These are phyloP conservation scores for Cladosporium sphaerospermum DNA, from an alignment of 2,329 filamentous ascomycete species.

Conservation along the genomic window DNA sequence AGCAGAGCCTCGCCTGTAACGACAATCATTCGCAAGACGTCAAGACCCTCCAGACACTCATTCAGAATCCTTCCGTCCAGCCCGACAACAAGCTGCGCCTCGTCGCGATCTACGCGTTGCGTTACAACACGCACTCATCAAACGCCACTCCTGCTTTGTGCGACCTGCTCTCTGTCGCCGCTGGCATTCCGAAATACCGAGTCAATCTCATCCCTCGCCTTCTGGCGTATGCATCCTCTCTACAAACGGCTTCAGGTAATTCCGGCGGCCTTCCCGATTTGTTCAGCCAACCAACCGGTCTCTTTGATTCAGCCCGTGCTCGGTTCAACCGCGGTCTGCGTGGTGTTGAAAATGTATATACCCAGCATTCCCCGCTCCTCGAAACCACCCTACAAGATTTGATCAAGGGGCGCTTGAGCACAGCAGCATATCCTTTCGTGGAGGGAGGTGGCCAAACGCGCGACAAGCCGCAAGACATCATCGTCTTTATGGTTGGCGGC, in stretches of 20 bases:
- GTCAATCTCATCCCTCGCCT: conserved; percentile 78
- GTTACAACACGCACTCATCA: conserved; percentile 80
- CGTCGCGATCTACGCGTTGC: conserved; percentile 88
- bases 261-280: conserved; percentile 78
- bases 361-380: conserved; percentile 85
- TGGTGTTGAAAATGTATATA: conserved; percentile 98
- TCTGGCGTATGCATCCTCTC: conserved; percentile 75
- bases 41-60: conserved; percentile 84
- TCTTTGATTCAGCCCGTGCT: conserved; percentile 81
- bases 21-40: conserved; percentile 88
- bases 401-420: conserved; percentile 81
- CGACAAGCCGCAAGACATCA: conserved; percentile 94
- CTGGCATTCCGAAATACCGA: conserved; percentile 68
- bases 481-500: conserved; percentile 90
- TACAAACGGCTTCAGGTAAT: conserved; percentile 63
- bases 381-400: conserved; percentile 85
- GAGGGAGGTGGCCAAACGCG: conserved; percentile 79
- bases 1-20: conserved; percentile 94
- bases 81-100: conserved; percentile 79
- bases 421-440: conserved; percentile 87
- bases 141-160: conserved; percentile 79
- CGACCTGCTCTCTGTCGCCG: conserved; percentile 77
- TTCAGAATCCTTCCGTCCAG: conserved; percentile 71
- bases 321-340: conserved; percentile 84
- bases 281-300: conserved; percentile 74